Base-by-base conservation (phyloP, 176 grass and related monocot species). In the Oryza longistaminata region DNA sequence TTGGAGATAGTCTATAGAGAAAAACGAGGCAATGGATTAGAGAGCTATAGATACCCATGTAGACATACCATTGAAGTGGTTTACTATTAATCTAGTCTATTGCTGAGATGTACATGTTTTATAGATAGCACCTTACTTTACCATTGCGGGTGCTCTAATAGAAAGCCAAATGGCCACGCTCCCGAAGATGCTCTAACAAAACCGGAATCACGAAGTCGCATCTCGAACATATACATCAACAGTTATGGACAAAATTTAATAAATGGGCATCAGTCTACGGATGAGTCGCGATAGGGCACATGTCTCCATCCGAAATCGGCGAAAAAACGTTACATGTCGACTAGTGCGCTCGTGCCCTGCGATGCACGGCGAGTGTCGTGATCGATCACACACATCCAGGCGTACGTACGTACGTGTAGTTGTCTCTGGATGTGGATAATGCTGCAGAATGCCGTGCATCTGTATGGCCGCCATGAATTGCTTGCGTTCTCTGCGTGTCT, bases 291-390 rank as follows among this genome's bases (percentile, higher is more conserved):
- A 21, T 21, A 17, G 17, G 4, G 9, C n/a, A 2, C 2, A 22
- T 43, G 70, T 77, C 86, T 10, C 40, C 15, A 39, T 83, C 80
- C 10, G 49, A 4, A 52, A 52, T 46, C 11, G 68, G 40, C 49
- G 52, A 71, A 82, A 77, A 88, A 55, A 88, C 40, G 66, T 60
- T 13, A 73, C 80, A 1, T 61, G 80, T 77, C 86, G 22, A 6
- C 14, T 71, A 22, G 80, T 21, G 66, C 37, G 50, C 7, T 33
- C 31, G 61, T 49, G 60, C 77, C 77, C 85, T 87, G 85, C 77
- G 77, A 33, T 21, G 14, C 35, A 87, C 77, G 85, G 85, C 68
- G 67, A 21, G 4, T 12, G 75, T 85, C 75, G 75, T 7, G 1
- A 29, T 70, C 66, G 29, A 2, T 31, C 29, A 35, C 6, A 64